Conservation (phyloP, 192 early-diverging fungal genomes). For the Entomortierella chlamydospora region DNA sequence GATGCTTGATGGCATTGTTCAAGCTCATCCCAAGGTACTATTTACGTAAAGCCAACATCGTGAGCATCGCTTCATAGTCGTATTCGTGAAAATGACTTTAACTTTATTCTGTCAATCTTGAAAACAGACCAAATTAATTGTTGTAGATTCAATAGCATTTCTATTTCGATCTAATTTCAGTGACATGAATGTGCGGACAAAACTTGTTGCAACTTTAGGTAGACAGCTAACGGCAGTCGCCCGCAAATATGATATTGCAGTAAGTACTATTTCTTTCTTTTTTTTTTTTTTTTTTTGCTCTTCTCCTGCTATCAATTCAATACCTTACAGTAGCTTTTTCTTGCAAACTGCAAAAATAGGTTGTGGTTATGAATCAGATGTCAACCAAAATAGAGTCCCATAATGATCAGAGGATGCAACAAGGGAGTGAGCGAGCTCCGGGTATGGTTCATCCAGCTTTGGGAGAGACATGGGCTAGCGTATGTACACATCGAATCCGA, state of each 20-base stretch:
- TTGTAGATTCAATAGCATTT: conserved; percentile 41
- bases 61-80: too few relatives aligned
- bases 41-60: neutral
- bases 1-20: conserved; percentile 18
- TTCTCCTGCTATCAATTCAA: neutral
- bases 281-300: neutral
- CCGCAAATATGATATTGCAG: conserved; percentile 22
- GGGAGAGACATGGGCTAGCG: conserved; percentile 45
- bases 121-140: conserved; percentile 33
- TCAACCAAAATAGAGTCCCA: conserved; percentile 29
- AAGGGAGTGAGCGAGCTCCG: neutral
- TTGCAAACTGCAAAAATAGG: conserved; percentile 19
- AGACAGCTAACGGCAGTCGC: conserved; percentile 21
- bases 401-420: neutral
- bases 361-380: conserved; percentile 55
- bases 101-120: neutral
- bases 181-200: conserved; percentile 32
- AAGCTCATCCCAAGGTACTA: conserved; percentile 24
- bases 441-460: conserved; percentile 28
- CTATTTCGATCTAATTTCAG: conserved; percentile 46
- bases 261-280: conserved; percentile 8
- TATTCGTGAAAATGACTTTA: neutral
- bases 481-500: conserved; percentile 42
- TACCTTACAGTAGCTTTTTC: too few relatives aligned
- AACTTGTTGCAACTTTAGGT: conserved; percentile 30